A percentile compares a stretch with the other conserved stretches of the same genome.
Evolutionary conservation across 2,329 filamentous ascomycete species (phyloP).

Genomic region (Colletotrichum aenigma): DNA sequence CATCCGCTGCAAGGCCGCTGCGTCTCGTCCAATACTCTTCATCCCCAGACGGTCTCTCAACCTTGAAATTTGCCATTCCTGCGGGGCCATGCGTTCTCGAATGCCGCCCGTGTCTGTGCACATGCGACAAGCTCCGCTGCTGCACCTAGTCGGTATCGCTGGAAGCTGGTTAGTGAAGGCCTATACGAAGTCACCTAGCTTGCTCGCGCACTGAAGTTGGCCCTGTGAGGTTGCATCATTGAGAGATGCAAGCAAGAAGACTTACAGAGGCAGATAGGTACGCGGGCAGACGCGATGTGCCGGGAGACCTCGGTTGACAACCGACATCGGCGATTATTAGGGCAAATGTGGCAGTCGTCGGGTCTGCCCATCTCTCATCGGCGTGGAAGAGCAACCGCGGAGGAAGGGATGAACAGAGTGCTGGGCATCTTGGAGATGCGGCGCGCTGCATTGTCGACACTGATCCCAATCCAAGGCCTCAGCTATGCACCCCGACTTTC

Average conservation of each 20-base stretch:
- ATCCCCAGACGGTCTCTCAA: neutral
- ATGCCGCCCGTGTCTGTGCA: neutral
- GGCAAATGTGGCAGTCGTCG: neutral
- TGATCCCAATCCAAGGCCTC: neutral
- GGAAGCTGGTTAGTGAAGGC: neutral
- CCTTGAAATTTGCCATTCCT: neutral
- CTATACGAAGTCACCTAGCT: neutral
- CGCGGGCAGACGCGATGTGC: neutral
- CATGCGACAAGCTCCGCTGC: neutral
- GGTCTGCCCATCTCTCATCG: neutral
- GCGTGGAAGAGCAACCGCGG: neutral
- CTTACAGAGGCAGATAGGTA: neutral
- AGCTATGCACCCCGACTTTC: neutral
- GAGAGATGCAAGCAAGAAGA: neutral
- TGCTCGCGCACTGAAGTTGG: neutral
- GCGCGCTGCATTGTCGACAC: neutral
- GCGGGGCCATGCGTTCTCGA: neutral
- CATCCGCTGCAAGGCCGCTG: neutral
- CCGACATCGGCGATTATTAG: neutral
- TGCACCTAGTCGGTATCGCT: neutral
- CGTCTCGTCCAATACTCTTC: neutral
- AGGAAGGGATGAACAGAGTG: neutral
- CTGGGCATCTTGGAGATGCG: neutral
- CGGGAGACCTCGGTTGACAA: neutral
- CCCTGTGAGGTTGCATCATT: neutral